These are phyloP conservation scores for Pestalotiopsis sp. DNA, from an alignment of 2,329 filamentous ascomycete genomes.

Conservation along the genomic window DNA sequence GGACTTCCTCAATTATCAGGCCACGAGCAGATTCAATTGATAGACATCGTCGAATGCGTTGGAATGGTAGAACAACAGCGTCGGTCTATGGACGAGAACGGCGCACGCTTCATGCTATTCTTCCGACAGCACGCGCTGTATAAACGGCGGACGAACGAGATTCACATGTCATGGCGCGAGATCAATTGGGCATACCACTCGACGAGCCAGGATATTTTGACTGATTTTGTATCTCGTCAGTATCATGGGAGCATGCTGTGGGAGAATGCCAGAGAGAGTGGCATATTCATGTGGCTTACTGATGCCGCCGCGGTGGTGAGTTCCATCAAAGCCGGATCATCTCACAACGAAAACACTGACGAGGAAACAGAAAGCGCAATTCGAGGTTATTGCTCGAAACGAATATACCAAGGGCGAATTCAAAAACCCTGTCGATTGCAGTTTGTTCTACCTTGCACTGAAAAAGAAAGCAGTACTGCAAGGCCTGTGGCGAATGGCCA, in stretches of 20 bases:
- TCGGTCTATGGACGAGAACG: conserved; percentile 87
- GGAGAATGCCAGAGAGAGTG: conserved; percentile 82
- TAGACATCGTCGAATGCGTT: conserved; percentile 81
- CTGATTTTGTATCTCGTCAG: conserved; percentile 78
- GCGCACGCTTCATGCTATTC: conserved; percentile 82
- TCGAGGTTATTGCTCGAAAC: conserved; percentile 88
- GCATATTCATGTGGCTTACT: conserved; percentile 92
- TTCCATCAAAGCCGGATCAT: conserved; percentile 6
- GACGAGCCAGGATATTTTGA: conserved; percentile 82
- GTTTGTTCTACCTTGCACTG: conserved; percentile 86
- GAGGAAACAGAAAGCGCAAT: conserved; percentile 63
- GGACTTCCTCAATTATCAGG: conserved; percentile 79
- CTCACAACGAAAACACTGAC: background rate
- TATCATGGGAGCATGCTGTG: conserved; percentile 80
- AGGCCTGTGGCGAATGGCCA: conserved; percentile 92
- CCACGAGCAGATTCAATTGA: conserved; percentile 82
- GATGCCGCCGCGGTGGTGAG: conserved; percentile 75
- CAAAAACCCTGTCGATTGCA: conserved; percentile 89
- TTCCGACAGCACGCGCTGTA: conserved; percentile 79
- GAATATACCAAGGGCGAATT: conserved; percentile 88
- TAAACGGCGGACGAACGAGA: conserved; percentile 62
- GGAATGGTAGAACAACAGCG: conserved; percentile 84
- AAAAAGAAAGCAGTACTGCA: conserved; percentile 88
- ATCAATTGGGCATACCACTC: conserved; percentile 87
- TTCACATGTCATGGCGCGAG: conserved; percentile 73